A percentile compares a stretch with the other conserved stretches of the same genome.
These are phyloP conservation scores for Boletus sp. DNA, from an alignment of 1,284 basidiomycete species.

Conservation along the genomic window DNA sequence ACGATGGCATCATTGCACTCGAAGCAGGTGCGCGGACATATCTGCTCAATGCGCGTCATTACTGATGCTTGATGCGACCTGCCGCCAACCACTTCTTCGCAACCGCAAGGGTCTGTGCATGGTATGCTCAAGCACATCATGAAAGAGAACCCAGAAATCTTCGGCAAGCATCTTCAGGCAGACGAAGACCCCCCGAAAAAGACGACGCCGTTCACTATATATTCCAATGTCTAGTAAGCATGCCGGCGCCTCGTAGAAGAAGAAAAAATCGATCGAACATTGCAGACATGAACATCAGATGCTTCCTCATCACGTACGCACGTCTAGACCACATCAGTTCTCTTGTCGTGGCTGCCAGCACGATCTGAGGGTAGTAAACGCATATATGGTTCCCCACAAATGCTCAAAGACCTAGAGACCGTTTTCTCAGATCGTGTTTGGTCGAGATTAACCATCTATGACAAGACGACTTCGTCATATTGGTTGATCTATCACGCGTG, in stretches of 20 bases:
- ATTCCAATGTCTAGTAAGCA: constrained; percentile 34
- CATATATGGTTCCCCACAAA: constrained; percentile 61
- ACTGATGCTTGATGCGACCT: not conserved
- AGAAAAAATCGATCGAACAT: too few relatives aligned
- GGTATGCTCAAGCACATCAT: constrained; percentile 63
- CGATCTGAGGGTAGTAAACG: constrained; percentile 63
- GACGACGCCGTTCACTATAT: constrained; percentile 26
- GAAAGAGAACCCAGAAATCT: constrained; percentile 49
- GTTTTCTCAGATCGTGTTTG: constrained; percentile 80
- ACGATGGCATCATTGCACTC: constrained; percentile 66
- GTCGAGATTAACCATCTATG: constrained; percentile 79
- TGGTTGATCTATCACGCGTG: constrained; percentile 62
- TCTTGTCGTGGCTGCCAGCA: constrained; percentile 74
- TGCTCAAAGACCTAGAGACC: constrained; percentile 65
- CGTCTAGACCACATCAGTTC: constrained; percentile 82
- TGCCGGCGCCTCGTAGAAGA: constrained; percentile 22
- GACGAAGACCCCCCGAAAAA: constrained; percentile 11
- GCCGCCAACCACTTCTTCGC: too few relatives aligned
- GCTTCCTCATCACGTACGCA: constrained; percentile 76
- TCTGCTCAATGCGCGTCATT: not conserved
- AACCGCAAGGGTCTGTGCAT: constrained; percentile 59
- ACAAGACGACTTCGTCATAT: constrained; percentile 53
- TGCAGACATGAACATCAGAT: constrained; percentile 34
- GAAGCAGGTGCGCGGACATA: constrained; percentile 60
- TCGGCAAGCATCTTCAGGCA: constrained; percentile 32